Evolutionary conservation across 495 filamentous ascomycete species (phyloP).

Genomic region (Talaromyces borbonicus): DNA sequence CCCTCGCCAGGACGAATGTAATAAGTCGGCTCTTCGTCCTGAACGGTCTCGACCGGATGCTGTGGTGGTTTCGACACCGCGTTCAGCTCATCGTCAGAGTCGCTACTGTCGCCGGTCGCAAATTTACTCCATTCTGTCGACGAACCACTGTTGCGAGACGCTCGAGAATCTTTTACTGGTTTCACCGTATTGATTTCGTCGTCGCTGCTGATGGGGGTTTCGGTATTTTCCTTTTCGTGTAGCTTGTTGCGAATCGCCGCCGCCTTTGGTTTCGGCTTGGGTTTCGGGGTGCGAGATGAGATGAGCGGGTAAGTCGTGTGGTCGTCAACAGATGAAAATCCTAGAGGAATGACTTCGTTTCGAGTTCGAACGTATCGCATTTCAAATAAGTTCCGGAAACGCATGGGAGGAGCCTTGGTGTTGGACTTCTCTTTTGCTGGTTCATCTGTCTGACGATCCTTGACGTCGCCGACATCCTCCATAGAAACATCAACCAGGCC

Average conservation of each 20-base stretch:
- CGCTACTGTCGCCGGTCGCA: conserved; percentile 7
- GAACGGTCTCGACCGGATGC: neutral
- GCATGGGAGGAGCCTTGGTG: conserved; percentile 37
- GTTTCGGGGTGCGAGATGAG: conserved; percentile 34
- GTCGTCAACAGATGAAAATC: conserved; percentile 49
- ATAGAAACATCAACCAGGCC: conserved; percentile 86
- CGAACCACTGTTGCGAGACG: neutral
- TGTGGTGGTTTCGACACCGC: neutral
- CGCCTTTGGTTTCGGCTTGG: neutral
- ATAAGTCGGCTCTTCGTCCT: conserved; percentile 8
- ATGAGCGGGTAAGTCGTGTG: conserved; percentile 47
- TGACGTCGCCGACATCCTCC: conserved; percentile 43
- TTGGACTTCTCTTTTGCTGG: conserved; percentile 28
- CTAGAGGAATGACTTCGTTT: conserved; percentile 50
- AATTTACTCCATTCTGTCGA: neutral
- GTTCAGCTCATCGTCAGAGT: conserved; percentile 10
- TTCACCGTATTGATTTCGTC: conserved; percentile 13
- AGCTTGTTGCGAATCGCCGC: neutral
- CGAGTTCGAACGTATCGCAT: conserved; percentile 47
- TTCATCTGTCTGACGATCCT: conserved; percentile 15
- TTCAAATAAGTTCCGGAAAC: conserved; percentile 61
- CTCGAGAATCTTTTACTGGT: neutral
- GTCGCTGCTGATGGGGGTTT: conserved; percentile 14
- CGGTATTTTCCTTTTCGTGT: neutral
- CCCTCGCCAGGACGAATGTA: conserved; percentile 63